Base-by-base conservation (phyloP, 2,329 filamentous ascomycete genomes). In the Stachybotrys chlorohalonatus region DNA sequence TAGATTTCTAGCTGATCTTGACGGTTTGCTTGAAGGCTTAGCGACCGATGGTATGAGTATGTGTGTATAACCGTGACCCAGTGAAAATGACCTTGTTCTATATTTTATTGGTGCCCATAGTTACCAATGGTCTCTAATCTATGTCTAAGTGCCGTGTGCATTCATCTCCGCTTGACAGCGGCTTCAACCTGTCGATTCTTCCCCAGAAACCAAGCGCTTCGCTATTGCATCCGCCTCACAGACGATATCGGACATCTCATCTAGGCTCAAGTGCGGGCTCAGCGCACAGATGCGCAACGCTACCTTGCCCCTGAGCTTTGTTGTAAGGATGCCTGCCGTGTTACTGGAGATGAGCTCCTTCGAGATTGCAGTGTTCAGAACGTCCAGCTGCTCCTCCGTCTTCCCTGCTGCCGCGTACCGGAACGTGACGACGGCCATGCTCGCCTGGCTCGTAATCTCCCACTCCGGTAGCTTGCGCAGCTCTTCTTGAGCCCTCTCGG, bases 381-480 rank as follows among this genome's bases (percentile, higher is more conserved):
- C 53, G 32, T 60, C 54, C 39, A 52, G 42, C 16, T 51, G 42
- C 5, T 50, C 9, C 1, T 59, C 57, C 0, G 55, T 1, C 11
- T 51, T 16, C 0, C 32, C 53, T 4, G 31, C 11, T 1, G 52
- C 55, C 2, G 56, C 57, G 47, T 61, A 65, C 0, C 63, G 56
- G 2, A 65, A 65, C 2, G 60, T 63, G 5, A 65, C 15, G 0
- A 65, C 60, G 0, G 54, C 59, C 11, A 65, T 9, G 13, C 57
- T 62, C 0, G 63, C 63, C 30, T 58, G 24, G 7, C 62, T 64
- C 3, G 58, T 55, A 24, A 65, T 60, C 36, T 63, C 57, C 63
- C 63, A 65, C 9, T 60, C 49, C 0, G 52, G 24, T 11, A 62
- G 13, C 31, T 47, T 52, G 5, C 55, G 31, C 11, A 65, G 31